Evolutionary conservation across 148 eudicot species (phyloP).

Genomic region (Dianthus caryophyllus): DNA sequence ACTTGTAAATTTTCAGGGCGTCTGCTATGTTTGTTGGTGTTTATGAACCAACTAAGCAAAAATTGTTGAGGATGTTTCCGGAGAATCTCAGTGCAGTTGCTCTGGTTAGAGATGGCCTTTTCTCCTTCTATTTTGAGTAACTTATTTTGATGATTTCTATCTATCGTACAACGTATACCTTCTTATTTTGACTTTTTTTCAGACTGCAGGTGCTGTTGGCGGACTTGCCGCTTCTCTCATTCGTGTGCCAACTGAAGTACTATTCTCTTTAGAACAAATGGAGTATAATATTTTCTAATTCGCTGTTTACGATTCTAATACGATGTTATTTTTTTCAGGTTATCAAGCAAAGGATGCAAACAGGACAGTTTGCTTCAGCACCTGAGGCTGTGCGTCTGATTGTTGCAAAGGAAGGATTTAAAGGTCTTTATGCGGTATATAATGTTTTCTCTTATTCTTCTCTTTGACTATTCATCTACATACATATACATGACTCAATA

Average conservation of each 20-base stretch:
- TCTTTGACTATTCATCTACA: not conserved
- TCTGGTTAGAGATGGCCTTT: constrained; percentile 51
- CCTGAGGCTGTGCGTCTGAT: constrained; percentile 80
- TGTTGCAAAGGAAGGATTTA: constrained; percentile 78
- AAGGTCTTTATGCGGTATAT: constrained; percentile 94
- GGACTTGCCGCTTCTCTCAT: constrained; percentile 90
- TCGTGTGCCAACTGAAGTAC: constrained; percentile 97
- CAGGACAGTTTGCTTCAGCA: constrained; percentile 81
- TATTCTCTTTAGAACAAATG: not conserved
- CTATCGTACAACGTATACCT: not conserved
- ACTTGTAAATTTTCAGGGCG: constrained; percentile 49
- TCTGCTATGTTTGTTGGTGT: constrained; percentile 93
- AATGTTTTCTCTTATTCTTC: constrained; percentile 20
- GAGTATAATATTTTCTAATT: not conserved
- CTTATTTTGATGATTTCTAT: not conserved
- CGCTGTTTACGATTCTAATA: constrained; percentile 9
- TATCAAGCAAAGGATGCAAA: constrained; percentile 97
- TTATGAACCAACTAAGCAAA: constrained; percentile 91
- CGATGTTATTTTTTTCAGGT: constrained; percentile 43
- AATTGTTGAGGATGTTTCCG: constrained; percentile 65
- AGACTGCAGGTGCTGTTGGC: constrained; percentile 93
- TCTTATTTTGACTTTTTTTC: constrained; percentile 25
- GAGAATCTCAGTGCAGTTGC: constrained; percentile 89
- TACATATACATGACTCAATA: not conserved
- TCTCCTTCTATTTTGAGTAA: constrained; percentile 2